Evolutionary conservation across 2,329 filamentous ascomycete species (phyloP), one percentile per base, ranked within the genome.

Genomic region (Aspergillus amoenus): DNA sequence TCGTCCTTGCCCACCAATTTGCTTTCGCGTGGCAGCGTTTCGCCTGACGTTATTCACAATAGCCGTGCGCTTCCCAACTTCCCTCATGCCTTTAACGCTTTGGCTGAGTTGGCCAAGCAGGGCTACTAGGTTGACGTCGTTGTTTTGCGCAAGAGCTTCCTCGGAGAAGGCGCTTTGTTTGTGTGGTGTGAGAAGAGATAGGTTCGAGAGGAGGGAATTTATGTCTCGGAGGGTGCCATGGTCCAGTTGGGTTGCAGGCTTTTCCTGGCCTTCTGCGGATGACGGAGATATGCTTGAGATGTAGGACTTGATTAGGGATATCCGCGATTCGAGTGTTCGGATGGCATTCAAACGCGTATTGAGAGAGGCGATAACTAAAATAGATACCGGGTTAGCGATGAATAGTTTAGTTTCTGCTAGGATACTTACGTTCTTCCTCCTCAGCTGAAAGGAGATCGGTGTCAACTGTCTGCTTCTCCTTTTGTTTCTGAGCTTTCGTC

Each of bases 301-400:
- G 71, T 97, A 97, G n/a, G 81, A 81, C 58, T 83, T 83, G 64
- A 93, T 83, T 55, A 93, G 82, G 44, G 84, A 82, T 64, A 94
- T 85, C 49, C 90, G 86, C 6, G 87, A 85, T 68, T 93, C 88
- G 27, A 99, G 85, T 87, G 96, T 97, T 76, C 92, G 93, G 69
- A 97, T 88, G 24, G 94, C 93, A 74, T 97, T 97, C 61, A 89
- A 84, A 68, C 96, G 96, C 59, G 92, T 89, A 27, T 88, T 94
- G 21, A 99, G 84, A 15, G 80, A 84, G 22, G 85, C 81, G 52
- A 88, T 81, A 37, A 65, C 51, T 61, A 45, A 46, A 57, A 41
- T 30, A 62, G 3, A 62, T 63, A 64, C 27, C 27, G 9, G 27
- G 17, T 59, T 42, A 55, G 46, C 55, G 21, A 6, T n/a, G n/a